Evolutionary conservation across 768 basidiomycete species (phyloP).

Genomic region (Boletellus ananiceps): DNA sequence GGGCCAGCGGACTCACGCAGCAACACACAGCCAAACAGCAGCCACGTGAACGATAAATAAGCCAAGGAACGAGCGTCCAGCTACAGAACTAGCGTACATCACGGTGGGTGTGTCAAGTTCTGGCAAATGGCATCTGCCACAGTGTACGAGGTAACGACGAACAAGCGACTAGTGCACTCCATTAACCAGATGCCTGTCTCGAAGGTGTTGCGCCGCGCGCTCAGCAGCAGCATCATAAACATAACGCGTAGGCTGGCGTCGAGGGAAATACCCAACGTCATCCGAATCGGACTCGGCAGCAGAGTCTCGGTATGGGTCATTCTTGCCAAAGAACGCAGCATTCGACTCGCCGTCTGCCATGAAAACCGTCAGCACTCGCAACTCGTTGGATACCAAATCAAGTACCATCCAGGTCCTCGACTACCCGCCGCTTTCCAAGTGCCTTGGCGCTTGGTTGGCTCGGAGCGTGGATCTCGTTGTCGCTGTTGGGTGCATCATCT

Average conservation of each 20-base stretch:
- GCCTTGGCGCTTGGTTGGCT: conserved; percentile 79
- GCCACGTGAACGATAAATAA: conserved; percentile 21
- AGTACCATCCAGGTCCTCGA: conserved; percentile 46
- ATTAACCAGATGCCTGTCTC: conserved; percentile 41
- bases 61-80: conserved; percentile 2
- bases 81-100: conserved; percentile 26
- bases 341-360: conserved; percentile 46
- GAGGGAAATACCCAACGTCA: conserved; percentile 32
- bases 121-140: conserved; percentile 11
- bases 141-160: neutral
- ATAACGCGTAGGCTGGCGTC: conserved; percentile 56
- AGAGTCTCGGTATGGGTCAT: conserved; percentile 32
- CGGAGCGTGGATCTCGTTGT: conserved; percentile 34
- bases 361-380: neutral
- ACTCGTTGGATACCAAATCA: neutral
- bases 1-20: neutral
- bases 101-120: conserved; percentile 15
- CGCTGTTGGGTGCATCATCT: conserved; percentile 19
- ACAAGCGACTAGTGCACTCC: conserved; percentile 40
- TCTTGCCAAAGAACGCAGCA: conserved; percentile 48
- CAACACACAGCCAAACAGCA: conserved; percentile 26
- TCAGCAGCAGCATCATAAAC: conserved; percentile 95
- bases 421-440: conserved; percentile 73
- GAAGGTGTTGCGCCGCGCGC: conserved; percentile 57
- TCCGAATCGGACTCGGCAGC: conserved; percentile 49